Percentiles rank a stretch among this genome's conserved stretches.
These are phyloP conservation scores for Catunica adiposa DNA, from an alignment of 2,329 filamentous ascomycete genomes.

Conservation along the genomic window DNA sequence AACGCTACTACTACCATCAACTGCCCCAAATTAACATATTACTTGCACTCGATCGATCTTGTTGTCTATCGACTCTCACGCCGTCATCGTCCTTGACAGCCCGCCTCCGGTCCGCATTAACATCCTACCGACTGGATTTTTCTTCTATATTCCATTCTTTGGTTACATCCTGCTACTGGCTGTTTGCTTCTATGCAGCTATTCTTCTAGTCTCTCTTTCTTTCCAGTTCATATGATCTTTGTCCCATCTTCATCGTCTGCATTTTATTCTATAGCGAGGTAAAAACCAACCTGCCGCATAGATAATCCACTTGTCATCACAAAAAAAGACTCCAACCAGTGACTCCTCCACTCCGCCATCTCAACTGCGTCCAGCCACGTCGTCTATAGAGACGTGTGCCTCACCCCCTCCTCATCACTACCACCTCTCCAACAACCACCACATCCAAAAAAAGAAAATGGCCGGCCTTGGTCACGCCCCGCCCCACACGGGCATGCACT, in stretches of 20 bases:
- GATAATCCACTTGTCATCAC: too few species aligned
- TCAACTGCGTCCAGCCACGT: not conserved
- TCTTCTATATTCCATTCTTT: not conserved
- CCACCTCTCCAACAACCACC: not conserved
- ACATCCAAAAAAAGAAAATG: slow-evolving; percentile 3
- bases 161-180: not conserved
- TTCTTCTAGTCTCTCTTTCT: not conserved
- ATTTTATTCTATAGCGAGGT: not conserved
- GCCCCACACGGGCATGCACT: slow-evolving; percentile 4
- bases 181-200: not conserved
- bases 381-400: not conserved
- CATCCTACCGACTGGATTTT: not conserved
- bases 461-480: slow-evolving; percentile 8
- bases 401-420: not conserved
- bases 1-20: not conserved
- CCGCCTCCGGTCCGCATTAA: not conserved
- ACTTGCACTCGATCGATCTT: not conserved
- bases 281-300: not conserved
- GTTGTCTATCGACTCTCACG: not conserved
- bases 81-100: not conserved
- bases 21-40: not conserved
- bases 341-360: too few species aligned
- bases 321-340: too few species aligned
- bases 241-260: not conserved
- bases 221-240: not conserved